These are phyloP conservation scores for Aspergillus heteromorphus DNA, from an alignment of 495 filamentous ascomycete genomes.

Conservation along the genomic window DNA sequence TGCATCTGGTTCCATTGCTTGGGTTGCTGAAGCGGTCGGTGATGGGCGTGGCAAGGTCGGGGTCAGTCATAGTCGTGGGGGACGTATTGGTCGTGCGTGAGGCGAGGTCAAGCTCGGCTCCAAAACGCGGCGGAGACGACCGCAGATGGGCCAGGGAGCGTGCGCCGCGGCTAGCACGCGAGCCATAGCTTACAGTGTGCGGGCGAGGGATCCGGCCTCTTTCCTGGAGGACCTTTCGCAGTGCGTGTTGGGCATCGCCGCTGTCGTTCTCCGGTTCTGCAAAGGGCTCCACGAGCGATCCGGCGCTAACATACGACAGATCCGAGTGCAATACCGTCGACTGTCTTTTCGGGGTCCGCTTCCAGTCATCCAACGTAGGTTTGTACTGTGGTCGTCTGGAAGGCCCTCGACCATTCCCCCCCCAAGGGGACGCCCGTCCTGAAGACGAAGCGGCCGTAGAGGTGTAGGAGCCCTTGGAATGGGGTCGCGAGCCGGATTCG, in stretches of 20 bases:
- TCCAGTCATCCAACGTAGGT: slow-evolving; percentile 29
- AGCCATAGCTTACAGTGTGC: slow-evolving; percentile 30
- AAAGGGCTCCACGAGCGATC: slow-evolving; percentile 51
- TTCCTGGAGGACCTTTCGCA: slow-evolving; percentile 67
- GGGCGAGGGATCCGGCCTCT: slow-evolving; percentile 47
- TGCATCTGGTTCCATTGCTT: slow-evolving; percentile 61
- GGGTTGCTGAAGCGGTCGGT: slow-evolving; percentile 52
- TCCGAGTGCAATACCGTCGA: slow-evolving; percentile 31
- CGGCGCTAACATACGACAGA: slow-evolving; percentile 30
- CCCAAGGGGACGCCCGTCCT: slow-evolving; percentile 40
- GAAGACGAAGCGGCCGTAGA: slow-evolving; percentile 42
- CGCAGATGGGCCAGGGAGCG: slow-evolving; percentile 35
- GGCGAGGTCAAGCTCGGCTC: slow-evolving; percentile 34
- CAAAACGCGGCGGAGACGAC: slow-evolving; percentile 41
- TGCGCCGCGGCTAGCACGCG: slow-evolving; percentile 24
- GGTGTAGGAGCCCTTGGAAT: slow-evolving; percentile 47
- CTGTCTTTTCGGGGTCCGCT: slow-evolving; percentile 33
- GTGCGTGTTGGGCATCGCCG: slow-evolving; percentile 55
- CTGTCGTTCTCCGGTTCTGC: slow-evolving; percentile 45
- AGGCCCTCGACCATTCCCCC: slow-evolving; percentile 26
- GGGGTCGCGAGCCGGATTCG: slow-evolving; percentile 48
- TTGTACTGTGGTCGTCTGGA: slow-evolving; percentile 25
- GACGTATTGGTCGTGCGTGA: slow-evolving; percentile 46
- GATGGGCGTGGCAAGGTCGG: slow-evolving; percentile 61
- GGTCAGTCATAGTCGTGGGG: slow-evolving; percentile 63